These are phyloP conservation scores for Ilex asprella DNA, from an alignment of 257 asterid species.

Conservation along the genomic window DNA sequence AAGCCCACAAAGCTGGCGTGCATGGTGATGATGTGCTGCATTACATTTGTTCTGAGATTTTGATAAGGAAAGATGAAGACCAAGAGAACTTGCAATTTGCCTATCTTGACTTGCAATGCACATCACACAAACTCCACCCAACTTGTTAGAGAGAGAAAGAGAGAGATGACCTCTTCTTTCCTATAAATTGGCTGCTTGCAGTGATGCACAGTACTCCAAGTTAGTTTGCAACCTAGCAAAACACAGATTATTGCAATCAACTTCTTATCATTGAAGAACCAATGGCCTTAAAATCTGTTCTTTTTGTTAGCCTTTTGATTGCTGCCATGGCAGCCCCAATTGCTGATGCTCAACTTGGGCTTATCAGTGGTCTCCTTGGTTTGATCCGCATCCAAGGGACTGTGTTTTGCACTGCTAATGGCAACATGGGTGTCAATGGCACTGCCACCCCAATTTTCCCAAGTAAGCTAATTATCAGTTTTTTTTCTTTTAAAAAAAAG, in stretches of 20 bases:
- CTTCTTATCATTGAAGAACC: neutral
- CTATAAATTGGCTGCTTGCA: conserved; percentile 25
- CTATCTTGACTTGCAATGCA: too few relatives aligned
- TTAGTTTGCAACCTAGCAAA: neutral
- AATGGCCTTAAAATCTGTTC: conserved; percentile 17
- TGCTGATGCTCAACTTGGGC: conserved; percentile 36
- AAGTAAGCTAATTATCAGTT: conserved; percentile 20
- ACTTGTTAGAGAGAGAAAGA: too few relatives aligned
- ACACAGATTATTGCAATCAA: neutral
- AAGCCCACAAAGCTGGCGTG: conserved; percentile 25
- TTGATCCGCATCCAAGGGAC: conserved; percentile 25
- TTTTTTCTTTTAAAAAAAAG: neutral
- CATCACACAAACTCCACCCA: too few relatives aligned
- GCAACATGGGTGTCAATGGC: conserved; percentile 20
- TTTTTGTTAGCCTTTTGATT: conserved; percentile 16
- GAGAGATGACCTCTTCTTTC: neutral
- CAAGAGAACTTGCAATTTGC: conserved; percentile 8
- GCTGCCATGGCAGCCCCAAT: conserved; percentile 26
- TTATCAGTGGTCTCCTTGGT: conserved; percentile 15
- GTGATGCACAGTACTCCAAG: neutral
- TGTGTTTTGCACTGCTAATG: conserved; percentile 37
- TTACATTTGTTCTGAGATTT: neutral
- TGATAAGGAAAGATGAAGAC: neutral
- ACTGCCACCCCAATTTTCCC: conserved; percentile 34
- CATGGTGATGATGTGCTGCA: conserved; percentile 10